phyloP scores from a whole-genome alignment of 805 yeast species.

The Ogataea parapolymorpha region DNA sequence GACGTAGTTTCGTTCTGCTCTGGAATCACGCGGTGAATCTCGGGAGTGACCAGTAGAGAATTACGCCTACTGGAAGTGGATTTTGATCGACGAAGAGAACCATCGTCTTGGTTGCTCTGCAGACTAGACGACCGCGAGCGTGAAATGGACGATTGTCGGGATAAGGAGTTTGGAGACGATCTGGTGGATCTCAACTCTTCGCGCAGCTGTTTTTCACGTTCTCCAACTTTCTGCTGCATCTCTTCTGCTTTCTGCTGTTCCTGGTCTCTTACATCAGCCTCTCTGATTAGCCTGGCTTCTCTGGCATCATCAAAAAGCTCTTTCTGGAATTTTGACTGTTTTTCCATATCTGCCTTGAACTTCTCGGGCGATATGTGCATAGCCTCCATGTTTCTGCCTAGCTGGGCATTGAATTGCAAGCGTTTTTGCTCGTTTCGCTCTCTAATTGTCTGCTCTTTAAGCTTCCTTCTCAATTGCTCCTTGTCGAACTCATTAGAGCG shows the following conservation, averaged over 20 bases:
- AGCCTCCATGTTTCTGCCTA: constrained; percentile 20
- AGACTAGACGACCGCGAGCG: constrained; percentile 19
- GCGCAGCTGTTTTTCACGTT: constrained; percentile 21
- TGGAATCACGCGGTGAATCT: constrained; percentile 9
- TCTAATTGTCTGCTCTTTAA: constrained; percentile 21
- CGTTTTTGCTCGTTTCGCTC: constrained; percentile 20
- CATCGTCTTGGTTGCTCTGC: constrained; percentile 3
- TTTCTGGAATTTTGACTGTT: constrained; percentile 24
- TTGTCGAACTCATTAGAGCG: constrained; percentile 42
- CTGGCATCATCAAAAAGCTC: constrained; percentile 24
- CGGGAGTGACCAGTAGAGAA: constrained; percentile 17
- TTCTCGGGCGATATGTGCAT: constrained; percentile 26
- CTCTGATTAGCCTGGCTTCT: constrained; percentile 23
- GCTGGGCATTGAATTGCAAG: constrained; percentile 7
- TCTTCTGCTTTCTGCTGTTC: constrained; percentile 15
- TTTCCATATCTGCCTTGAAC: constrained; percentile 23
- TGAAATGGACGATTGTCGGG: constrained; percentile 14
- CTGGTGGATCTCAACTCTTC: constrained; percentile 17
- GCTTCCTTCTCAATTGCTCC: constrained; percentile 25
- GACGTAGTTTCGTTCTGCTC: constrained; percentile 1
- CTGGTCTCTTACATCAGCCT: constrained; percentile 19
- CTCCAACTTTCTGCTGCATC: constrained; percentile 18
- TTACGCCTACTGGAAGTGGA: constrained; percentile 12
- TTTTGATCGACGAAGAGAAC: constrained; percentile 7
- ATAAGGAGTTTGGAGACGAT: constrained; percentile 13